Conservation (phyloP, 1,284 basidiomycete species). For the Ganoderma meredithae region DNA sequence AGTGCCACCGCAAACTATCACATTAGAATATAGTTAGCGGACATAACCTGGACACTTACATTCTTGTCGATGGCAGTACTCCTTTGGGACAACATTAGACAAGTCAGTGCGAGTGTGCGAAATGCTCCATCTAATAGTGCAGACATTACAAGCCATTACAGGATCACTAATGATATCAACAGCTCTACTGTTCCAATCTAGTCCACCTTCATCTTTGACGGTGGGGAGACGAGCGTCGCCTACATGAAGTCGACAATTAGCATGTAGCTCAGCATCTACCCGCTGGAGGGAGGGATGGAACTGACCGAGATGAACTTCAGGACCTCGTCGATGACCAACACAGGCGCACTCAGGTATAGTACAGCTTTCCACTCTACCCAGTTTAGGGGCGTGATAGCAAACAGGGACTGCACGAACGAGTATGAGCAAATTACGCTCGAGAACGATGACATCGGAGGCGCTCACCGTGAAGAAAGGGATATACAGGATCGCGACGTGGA, state of each 20-base stretch:
- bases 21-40: no score
- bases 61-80: background rate
- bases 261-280: background rate
- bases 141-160: conserved; percentile 33
- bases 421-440: conserved; percentile 2
- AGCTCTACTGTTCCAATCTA: conserved; percentile 28
- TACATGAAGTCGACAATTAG: conserved; percentile 30
- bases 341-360: conserved; percentile 86
- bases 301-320: conserved; percentile 86
- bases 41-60: background rate
- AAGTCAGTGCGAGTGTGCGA: background rate
- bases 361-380: conserved; percentile 97
- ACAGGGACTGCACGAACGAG: conserved; percentile 64
- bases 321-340: conserved; percentile 90
- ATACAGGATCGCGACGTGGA: conserved; percentile 95
- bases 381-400: conserved; percentile 92
- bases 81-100: background rate
- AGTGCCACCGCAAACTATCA: no score
- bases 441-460: conserved; percentile 28
- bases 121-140: conserved; percentile 10
- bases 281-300: conserved; percentile 28
- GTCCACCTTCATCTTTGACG: conserved; percentile 55
- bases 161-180: conserved; percentile 18
- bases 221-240: conserved; percentile 54
- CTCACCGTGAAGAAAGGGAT: conserved; percentile 92